phyloP scores from a whole-genome alignment of 1,284 basidiomycete genomes.

The Rhodotorula sp. region DNA sequence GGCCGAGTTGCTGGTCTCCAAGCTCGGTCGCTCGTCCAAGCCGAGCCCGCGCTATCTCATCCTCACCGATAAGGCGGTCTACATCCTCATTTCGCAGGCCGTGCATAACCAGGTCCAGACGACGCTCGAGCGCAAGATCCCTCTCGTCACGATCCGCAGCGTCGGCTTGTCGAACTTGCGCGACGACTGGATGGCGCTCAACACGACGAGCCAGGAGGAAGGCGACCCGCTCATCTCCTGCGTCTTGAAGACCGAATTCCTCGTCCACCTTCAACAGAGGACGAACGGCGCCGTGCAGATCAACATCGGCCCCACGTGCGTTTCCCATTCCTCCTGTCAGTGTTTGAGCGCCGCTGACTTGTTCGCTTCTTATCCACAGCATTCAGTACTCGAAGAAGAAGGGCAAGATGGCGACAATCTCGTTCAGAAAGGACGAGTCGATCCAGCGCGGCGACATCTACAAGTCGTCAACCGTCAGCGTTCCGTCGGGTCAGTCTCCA shows the following conservation, averaged over 20 bases:
- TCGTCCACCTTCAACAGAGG: conserved; percentile 74
- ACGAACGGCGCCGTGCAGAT: conserved; percentile 76
- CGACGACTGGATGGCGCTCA: conserved; percentile 89
- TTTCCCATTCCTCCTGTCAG: background rate
- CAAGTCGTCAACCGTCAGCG: conserved; percentile 89
- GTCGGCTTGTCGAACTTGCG: conserved; percentile 82
- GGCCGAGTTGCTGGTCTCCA: conserved; percentile 81
- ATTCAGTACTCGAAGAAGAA: conserved; percentile 94
- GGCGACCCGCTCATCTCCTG: conserved; percentile 93
- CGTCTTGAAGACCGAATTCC: conserved; percentile 94
- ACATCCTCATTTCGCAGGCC: conserved; percentile 70
- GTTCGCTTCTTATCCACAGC: conserved; percentile 50
- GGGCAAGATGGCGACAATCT: conserved; percentile 87
- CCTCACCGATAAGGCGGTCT: conserved; percentile 81
- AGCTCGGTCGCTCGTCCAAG: conserved; percentile 83
- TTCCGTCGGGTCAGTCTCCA: conserved; percentile 81
- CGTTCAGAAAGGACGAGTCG: conserved; percentile 85
- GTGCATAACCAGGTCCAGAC: conserved; percentile 66
- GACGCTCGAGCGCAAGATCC: conserved; percentile 81
- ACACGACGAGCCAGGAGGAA: conserved; percentile 74
- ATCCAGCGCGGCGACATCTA: conserved; percentile 79
- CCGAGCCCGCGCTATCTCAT: conserved; percentile 87
- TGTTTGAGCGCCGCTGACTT: conserved; percentile 2
- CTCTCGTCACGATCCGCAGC: conserved; percentile 77
- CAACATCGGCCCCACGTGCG: conserved; percentile 71